phyloP scores from a whole-genome alignment of 495 filamentous ascomycete species.

The Aspergillus egyptiacus region DNA sequence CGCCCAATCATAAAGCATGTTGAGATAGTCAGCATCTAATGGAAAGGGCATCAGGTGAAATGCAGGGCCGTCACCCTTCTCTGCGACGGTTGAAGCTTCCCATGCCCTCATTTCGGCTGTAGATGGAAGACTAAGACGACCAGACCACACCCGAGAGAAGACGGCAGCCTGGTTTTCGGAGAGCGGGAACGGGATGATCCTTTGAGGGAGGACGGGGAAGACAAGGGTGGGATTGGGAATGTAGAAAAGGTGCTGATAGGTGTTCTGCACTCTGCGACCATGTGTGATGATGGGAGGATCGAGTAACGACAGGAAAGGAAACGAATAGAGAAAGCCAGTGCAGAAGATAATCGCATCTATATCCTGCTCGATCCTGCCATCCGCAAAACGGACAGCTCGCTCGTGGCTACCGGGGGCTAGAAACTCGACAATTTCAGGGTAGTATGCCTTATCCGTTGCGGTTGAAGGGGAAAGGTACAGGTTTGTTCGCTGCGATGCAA shows the following conservation, averaged over 20 bases:
- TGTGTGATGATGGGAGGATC: slow-evolving; percentile 54
- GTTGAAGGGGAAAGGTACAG: slow-evolving; percentile 28
- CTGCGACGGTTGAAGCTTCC: slow-evolving; percentile 43
- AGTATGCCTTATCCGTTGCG: slow-evolving; percentile 40
- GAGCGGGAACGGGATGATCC: slow-evolving; percentile 77
- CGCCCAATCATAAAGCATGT: slow-evolving; percentile 60
- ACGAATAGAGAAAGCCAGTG: slow-evolving; percentile 54
- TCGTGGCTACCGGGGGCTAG: slow-evolving; percentile 31
- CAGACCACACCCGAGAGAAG: slow-evolving; percentile 69
- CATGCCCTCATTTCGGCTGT: slow-evolving; percentile 58
- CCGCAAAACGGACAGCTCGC: slow-evolving; percentile 47
- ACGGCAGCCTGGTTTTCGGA: slow-evolving; percentile 73
- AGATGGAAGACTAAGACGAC: slow-evolving; percentile 57
- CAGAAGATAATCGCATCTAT: slow-evolving; percentile 55
- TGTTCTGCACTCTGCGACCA: slow-evolving; percentile 60
- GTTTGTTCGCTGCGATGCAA: slow-evolving; percentile 47
- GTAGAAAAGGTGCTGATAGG: slow-evolving; percentile 77
- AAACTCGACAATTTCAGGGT: slow-evolving; percentile 56
- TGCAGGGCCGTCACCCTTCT: slow-evolving; percentile 41
- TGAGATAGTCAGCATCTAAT: slow-evolving; percentile 73
- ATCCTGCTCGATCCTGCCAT: slow-evolving; percentile 43
- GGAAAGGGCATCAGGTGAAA: slow-evolving; percentile 69
- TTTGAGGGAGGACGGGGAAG: slow-evolving; percentile 68
- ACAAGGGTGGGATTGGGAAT: slow-evolving; percentile 69
- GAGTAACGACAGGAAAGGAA: slow-evolving; percentile 52